Conservation (phyloP, 768 basidiomycete genomes). For the Pisolithus tinctorius region DNA sequence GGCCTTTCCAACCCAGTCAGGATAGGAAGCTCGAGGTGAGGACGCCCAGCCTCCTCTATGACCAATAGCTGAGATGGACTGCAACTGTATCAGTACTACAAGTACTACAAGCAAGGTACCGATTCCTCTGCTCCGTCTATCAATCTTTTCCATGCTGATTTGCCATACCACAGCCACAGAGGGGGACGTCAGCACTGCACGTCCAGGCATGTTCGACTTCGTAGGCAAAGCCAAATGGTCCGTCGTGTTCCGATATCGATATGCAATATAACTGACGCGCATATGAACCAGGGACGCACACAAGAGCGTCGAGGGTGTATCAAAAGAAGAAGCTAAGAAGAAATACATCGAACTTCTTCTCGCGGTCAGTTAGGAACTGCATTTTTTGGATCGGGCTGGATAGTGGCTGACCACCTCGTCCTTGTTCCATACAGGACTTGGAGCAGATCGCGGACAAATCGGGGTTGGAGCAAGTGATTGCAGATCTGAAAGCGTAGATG, state of each 20-base stretch:
- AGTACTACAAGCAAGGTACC: slow-evolving; percentile 86
- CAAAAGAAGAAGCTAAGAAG: slow-evolving; percentile 62
- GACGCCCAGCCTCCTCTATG: slow-evolving; percentile 11
- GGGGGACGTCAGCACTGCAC: slow-evolving; percentile 60
- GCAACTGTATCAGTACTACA: slow-evolving; percentile 68
- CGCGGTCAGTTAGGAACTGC: slow-evolving; percentile 38
- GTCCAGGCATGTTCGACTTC: slow-evolving; percentile 81
- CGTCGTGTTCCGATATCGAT: slow-evolving; percentile 5
- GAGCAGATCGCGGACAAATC: slow-evolving; percentile 33
- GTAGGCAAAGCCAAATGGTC: slow-evolving; percentile 88
- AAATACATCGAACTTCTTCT: slow-evolving; percentile 75
- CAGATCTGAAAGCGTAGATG: slow-evolving; percentile 48
- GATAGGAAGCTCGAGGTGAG: slow-evolving; percentile 78
- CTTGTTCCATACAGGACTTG: slow-evolving; percentile 43
- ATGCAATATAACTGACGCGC: background rate
- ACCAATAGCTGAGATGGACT: slow-evolving; percentile 1
- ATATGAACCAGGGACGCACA: slow-evolving; percentile 70
- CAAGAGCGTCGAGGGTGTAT: slow-evolving; percentile 62
- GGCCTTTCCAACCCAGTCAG: slow-evolving; percentile 65
- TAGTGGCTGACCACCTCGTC: background rate
- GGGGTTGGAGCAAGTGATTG: slow-evolving; percentile 48
- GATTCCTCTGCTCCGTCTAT: too few species aligned
- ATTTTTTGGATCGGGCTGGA: background rate
- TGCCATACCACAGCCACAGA: slow-evolving; percentile 48
- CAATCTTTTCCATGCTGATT: background rate